Evolutionary conservation across 306 rosid genomes (phyloP).

Genomic region (Spatholobus suberectus): DNA sequence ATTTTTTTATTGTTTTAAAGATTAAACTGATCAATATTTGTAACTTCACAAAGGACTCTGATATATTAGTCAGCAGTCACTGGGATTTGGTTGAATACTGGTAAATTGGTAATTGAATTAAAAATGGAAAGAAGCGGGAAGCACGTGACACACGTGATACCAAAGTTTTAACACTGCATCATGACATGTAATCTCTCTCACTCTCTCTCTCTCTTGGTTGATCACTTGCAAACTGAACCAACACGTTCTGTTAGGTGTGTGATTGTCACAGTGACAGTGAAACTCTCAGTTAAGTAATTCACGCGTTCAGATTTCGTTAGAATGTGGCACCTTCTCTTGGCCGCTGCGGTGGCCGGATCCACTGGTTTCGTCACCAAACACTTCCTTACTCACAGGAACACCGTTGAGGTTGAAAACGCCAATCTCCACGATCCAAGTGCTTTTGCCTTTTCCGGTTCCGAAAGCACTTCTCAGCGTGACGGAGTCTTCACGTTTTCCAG

Average conservation of each 20-base stretch:
- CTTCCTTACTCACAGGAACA: constrained; percentile 34
- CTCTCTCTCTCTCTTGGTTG: background rate
- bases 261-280: background rate
- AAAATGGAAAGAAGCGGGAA: constrained; percentile 55
- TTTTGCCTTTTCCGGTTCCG: constrained; percentile 22
- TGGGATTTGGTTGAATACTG: background rate
- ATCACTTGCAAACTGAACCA: background rate
- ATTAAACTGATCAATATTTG: too few species aligned
- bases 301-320: background rate
- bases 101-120: background rate
- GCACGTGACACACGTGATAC: constrained; percentile 43
- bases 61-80: background rate
- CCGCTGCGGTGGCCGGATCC: constrained; percentile 76
- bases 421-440: constrained; percentile 18
- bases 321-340: constrained; percentile 74
- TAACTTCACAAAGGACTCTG: background rate
- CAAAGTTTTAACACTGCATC: background rate
- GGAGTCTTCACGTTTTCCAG: constrained; percentile 64
- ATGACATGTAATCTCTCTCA: too few species aligned
- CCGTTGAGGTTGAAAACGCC: background rate
- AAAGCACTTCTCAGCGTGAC: constrained; percentile 28
- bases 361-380: constrained; percentile 65
- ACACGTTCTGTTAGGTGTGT: background rate
- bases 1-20: too few species aligned
- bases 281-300: background rate